Evolutionary conservation across 176 grass and related monocot species (phyloP), one percentile per base, ranked within the genome.

Genomic region (Oryza officinalis): DNA sequence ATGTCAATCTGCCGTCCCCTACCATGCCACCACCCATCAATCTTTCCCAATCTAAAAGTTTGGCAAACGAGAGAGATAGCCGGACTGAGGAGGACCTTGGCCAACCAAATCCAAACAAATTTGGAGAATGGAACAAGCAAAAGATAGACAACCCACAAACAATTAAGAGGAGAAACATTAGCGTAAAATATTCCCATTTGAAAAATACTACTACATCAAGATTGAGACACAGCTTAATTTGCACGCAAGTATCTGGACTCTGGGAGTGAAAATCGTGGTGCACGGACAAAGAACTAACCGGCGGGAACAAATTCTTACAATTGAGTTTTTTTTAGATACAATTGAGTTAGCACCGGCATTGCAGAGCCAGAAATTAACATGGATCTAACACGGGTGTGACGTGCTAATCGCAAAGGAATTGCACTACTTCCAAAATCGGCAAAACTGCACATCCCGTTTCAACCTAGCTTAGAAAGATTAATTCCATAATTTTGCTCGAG

Each of bases 71-170:
- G 52, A 85, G 76, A 31, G 52, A 89, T 46, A 69, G 61, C 59
- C 27, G 3, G 47, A 79, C 25, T 44, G 57, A 59, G 43, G 77
- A 75, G 47, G 49, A 72, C 67, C 78, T 28, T 72, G 25, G 78
- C 32, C 72, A 82, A 85, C 83, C 66, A 78, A 90, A 82, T 82
- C 78, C 72, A 43, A 76, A 81, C 88, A 77, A 81, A 67, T 45
- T 57, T 67, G 43, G 33, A 20, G 22, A 82, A 57, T 65, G 35
- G 83, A 86, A 69, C 35, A 12, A n/a, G 63, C 13, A 44, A 60
- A 78, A 26, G 32, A 38, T 69, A 60, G 73, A 78, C 65, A 72
- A 47, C 26, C 44, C 25, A 65, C 47, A 59, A 83, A 86, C 45
- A 57, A 47, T 38, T 10, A 26, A 17, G 46, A 15, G 10, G 45